Conservation (phyloP, 331 rosid species). For the Arachis monticola region DNA sequence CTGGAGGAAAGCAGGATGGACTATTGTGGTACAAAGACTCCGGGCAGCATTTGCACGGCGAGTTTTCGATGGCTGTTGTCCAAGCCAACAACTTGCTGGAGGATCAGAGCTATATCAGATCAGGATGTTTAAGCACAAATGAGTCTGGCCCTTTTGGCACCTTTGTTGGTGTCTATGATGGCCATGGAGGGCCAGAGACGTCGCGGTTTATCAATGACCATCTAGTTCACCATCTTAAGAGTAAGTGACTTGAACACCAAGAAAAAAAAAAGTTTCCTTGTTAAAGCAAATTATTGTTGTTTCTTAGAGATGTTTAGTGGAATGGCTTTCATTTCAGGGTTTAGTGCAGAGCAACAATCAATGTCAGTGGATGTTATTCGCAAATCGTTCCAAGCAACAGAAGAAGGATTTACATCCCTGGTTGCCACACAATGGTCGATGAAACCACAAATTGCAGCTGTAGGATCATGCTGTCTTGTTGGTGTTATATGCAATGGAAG, state of each 20-base stretch:
- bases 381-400: conserved; percentile 96
- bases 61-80: conserved; percentile 95
- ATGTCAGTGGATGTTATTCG: conserved; percentile 90
- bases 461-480: conserved; percentile 97
- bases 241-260: conserved; percentile 56
- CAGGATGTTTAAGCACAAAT: conserved; percentile 74
- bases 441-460: conserved; percentile 94
- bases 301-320: not conserved
- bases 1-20: conserved; percentile 88
- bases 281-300: conserved; percentile 10
- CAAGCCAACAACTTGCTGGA: conserved; percentile 99
- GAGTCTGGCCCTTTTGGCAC: conserved; percentile 93
- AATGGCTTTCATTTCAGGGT: conserved; percentile 55
- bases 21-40: conserved; percentile 93
- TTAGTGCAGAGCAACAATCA: conserved; percentile 82
- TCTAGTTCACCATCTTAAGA: conserved; percentile 88
- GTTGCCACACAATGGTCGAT: conserved; percentile 80
- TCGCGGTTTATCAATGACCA: conserved; percentile 83
- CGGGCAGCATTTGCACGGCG: conserved; percentile 88
- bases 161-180: conserved; percentile 92
- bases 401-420: conserved; percentile 84
- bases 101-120: conserved; percentile 98
- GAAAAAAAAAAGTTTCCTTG: not conserved
- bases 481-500: conserved; percentile 80
- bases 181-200: conserved; percentile 99